Evolutionary conservation across 140 eudicot species (phyloP).

Genomic region (Oenanthe javanica): DNA sequence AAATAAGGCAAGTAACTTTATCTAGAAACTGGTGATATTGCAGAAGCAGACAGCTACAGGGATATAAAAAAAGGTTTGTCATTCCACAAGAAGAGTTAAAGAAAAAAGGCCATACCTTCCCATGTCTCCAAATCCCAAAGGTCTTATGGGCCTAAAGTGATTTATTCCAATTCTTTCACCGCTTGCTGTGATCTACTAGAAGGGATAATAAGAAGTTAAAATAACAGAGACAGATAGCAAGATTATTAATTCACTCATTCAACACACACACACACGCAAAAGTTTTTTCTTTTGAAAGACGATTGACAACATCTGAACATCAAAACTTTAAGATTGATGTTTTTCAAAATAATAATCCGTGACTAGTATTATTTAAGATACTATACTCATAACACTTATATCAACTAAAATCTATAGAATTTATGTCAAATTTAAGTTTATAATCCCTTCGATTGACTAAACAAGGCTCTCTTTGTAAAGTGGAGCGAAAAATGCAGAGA

Average conservation of each 20-base stretch:
- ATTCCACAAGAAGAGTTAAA: not conserved
- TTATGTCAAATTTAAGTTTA: not conserved
- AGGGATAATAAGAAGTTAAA: conserved; percentile 9
- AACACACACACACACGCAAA: not conserved
- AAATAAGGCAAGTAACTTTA: not conserved
- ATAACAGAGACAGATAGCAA: not conserved
- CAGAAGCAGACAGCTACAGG: not conserved
- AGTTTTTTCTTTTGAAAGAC: not conserved
- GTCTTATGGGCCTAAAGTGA: conserved; percentile 84
- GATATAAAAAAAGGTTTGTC: not conserved
- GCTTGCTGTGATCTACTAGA: conserved; percentile 48
- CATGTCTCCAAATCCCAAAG: conserved; percentile 97
- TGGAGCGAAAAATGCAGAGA: not conserved
- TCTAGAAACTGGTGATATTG: not conserved
- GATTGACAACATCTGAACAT: not conserved
- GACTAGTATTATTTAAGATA: not conserved
- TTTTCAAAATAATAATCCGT: not conserved
- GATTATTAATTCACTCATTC: not conserved
- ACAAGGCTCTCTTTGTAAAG: not conserved
- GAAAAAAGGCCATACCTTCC: conserved; percentile 52
- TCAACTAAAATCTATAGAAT: not conserved
- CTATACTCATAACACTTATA: not conserved
- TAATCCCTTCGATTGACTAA: not conserved
- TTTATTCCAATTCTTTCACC: conserved; percentile 73
- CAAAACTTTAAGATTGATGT: not conserved